phyloP scores from a whole-genome alignment of 768 basidiomycete genomes.

The Panaeolus cyanescens region DNA sequence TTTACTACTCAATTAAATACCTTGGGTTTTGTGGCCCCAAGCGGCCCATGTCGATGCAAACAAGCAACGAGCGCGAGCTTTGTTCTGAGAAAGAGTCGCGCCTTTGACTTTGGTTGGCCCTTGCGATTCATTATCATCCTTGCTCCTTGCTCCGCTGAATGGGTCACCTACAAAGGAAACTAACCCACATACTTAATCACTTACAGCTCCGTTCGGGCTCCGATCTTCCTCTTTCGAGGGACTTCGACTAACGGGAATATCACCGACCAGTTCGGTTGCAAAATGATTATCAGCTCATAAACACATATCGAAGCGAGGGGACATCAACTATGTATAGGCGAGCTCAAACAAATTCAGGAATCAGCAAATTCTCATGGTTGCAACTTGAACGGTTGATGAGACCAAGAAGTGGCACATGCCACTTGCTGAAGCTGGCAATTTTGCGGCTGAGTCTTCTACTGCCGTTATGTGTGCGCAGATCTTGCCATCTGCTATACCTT shows the following conservation, averaged over 20 bases:
- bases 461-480: constrained; percentile 25
- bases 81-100: no score
- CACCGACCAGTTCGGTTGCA: neutral
- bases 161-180: no score
- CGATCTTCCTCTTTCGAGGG: no score
- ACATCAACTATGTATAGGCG: neutral
- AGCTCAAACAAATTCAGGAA: no score
- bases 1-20: neutral
- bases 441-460: constrained; percentile 7
- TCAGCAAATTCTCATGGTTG: constrained; percentile 3
- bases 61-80: no score
- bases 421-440: neutral
- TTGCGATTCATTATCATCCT: no score
- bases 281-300: constrained; percentile 1
- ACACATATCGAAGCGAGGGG: neutral
- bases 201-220: no score
- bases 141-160: no score
- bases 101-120: no score
- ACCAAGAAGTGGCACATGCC: neutral
- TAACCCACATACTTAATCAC: no score
- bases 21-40: neutral
- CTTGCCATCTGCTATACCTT: constrained; percentile 15
- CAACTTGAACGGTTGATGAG: neutral
- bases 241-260: neutral
- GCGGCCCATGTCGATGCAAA: no score